A percentile compares a stretch with the other conserved stretches of the same genome.
phyloP scores from a whole-genome alignment of 176 grass and related monocot genomes.

The Carex myosuroides region DNA sequence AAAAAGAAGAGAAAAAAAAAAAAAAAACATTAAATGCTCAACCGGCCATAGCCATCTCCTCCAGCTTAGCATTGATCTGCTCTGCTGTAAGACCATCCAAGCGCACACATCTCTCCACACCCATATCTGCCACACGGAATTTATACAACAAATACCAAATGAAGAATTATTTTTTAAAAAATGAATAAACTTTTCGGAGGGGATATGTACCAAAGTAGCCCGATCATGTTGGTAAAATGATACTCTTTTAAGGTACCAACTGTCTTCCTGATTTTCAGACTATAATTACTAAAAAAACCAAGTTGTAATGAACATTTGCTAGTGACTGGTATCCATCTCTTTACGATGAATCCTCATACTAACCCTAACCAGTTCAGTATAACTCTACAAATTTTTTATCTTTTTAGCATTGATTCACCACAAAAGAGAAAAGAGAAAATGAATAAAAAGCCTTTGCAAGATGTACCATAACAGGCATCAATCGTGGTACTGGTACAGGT shows the following conservation, averaged over 20 bases:
- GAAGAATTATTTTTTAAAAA: neutral
- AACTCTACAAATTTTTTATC: neutral
- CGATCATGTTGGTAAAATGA: neutral
- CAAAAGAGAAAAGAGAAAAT: neutral
- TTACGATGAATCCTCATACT: neutral
- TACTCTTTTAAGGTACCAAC: neutral
- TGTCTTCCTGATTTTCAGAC: neutral
- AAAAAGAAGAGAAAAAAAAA: neutral
- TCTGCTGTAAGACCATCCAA: slow-evolving; percentile 56
- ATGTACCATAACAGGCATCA: neutral
- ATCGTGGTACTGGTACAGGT: neutral
- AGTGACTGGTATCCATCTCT: neutral
- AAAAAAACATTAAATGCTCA: slow-evolving; percentile 2
- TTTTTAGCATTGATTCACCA: neutral
- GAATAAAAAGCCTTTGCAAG: neutral
- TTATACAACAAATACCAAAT: neutral
- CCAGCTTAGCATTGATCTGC: slow-evolving; percentile 61
- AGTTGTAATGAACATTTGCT: neutral
- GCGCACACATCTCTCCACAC: slow-evolving; percentile 54
- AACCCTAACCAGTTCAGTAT: neutral
- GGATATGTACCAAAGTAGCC: neutral
- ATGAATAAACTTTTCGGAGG: neutral
- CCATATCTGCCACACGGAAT: slow-evolving; percentile 41
- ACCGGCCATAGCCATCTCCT: slow-evolving; percentile 46
- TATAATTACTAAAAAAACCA: neutral